Evolutionary conservation across 2,329 filamentous ascomycete genomes (phyloP).

Genomic region (Pyrenophora graminea): DNA sequence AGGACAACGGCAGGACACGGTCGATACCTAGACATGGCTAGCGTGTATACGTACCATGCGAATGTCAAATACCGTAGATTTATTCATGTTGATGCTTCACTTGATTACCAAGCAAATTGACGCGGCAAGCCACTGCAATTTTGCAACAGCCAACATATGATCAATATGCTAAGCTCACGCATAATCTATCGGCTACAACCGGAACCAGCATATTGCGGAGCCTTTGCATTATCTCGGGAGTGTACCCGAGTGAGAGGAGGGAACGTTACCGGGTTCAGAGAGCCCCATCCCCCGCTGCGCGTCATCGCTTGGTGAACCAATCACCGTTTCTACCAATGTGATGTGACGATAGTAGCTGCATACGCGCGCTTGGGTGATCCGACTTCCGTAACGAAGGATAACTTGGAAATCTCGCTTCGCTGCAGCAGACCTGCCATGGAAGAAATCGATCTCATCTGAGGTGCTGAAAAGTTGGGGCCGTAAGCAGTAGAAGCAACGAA

Average conservation of each 20-base stretch:
- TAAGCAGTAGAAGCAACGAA: slow-evolving; percentile 4
- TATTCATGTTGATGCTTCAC: too few relatives aligned
- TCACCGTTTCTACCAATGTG: not conserved
- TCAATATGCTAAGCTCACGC: too few relatives aligned
- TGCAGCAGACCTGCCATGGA: slow-evolving; percentile 2
- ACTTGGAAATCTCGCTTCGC: slow-evolving; percentile 7
- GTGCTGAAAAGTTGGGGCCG: not conserved
- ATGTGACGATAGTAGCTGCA: slow-evolving; percentile 5
- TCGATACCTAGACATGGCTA: too few relatives aligned
- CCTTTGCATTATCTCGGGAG: not conserved
- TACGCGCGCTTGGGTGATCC: slow-evolving; percentile 6
- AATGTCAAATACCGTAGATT: too few relatives aligned
- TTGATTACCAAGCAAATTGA: too few relatives aligned
- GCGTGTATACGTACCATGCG: too few relatives aligned
- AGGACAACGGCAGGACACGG: too few relatives aligned
- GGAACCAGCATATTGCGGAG: not conserved
- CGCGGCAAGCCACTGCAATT: too few relatives aligned
- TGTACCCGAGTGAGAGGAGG: not conserved
- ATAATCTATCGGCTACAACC: not conserved
- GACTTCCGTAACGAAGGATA: not conserved
- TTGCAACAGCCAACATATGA: too few relatives aligned
- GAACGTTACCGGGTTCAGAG: not conserved
- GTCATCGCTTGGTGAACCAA: not conserved
- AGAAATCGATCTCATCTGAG: slow-evolving; percentile 1
- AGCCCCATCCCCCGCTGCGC: not conserved